Evolutionary conservation across 2,329 filamentous ascomycete species (phyloP), one percentile per base, ranked within the genome.

Genomic region (Paraconiothyrium brasiliense): DNA sequence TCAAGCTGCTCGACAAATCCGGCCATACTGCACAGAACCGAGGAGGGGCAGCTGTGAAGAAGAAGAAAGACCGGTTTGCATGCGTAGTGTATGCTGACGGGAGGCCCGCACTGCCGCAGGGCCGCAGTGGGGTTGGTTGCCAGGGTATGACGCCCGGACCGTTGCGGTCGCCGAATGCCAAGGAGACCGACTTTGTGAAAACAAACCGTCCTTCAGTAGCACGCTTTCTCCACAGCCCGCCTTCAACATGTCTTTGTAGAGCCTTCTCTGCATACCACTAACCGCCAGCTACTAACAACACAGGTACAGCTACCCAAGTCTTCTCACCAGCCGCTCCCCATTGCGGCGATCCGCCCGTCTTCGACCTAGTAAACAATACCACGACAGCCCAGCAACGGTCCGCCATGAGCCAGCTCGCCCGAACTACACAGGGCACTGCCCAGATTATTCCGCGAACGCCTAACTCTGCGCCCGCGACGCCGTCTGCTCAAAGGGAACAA

Each of bases 1-100:
- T 97, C 93, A 69, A 96, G 82, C 79, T 87, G 85, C 72, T 89
- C 84, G 74, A 93, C 78, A 50, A 89, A 57, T 32, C 73, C 74
- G 7, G 77, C 68, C 81, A 83, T 83, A 52, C 67, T 66, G 66
- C 41, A 62, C 16, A 55, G 46, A 57, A 32, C 20, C 51, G 24
- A 6, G 37, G 27, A 50, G 47, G 41, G 47, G 41, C 44, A 52
- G 51, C 27, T 16, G 43, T 27, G 41, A 55, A 43, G 41, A 47
- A 48, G 44, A 10, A 48, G 44, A 10, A 43, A 48, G 46, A 32
- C 30, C 27, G 43, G 6, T n/a, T 22, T 44, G 24, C 24, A 32
- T 32, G 9, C 41, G 41, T 20, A 9, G 37, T 50, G 49, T 58
- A 39, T 9, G 50, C 50, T 47, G 60, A 54, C 56, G 61, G 16